Evolutionary conservation across 2,329 filamentous ascomycete species (phyloP).

Genomic region (Bipolaris victoriae): DNA sequence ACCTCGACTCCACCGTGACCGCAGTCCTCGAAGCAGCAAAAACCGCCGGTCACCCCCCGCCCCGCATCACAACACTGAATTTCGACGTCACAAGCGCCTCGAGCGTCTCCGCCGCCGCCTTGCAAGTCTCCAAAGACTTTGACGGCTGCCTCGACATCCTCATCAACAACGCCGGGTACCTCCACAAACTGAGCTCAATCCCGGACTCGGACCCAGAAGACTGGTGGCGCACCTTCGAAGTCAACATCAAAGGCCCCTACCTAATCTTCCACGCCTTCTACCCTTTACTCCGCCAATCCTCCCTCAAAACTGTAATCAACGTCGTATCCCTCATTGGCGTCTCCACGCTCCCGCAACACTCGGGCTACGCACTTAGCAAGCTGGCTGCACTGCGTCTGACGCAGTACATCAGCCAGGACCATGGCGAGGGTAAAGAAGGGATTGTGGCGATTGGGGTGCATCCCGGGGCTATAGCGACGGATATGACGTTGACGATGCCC

Average conservation of each 20-base stretch:
- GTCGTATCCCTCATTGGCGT: slow-evolving; percentile 54
- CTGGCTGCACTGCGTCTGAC: slow-evolving; percentile 58
- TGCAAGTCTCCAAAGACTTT: slow-evolving; percentile 32
- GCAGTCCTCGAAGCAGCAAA: slow-evolving; percentile 48
- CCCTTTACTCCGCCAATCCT: slow-evolving; percentile 49
- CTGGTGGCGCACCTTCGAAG: slow-evolving; percentile 54
- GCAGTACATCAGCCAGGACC: slow-evolving; percentile 56
- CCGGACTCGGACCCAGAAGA: slow-evolving; percentile 46
- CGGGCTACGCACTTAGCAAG: slow-evolving; percentile 57
- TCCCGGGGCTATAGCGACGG: slow-evolving; percentile 32
- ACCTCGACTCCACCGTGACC: slow-evolving; percentile 44
- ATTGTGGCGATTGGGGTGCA: slow-evolving; percentile 32
- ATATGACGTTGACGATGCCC: slow-evolving; percentile 17
- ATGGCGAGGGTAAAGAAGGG: slow-evolving; percentile 23
- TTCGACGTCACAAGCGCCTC: slow-evolving; percentile 48
- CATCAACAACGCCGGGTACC: slow-evolving; percentile 56
- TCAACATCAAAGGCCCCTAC: slow-evolving; percentile 59
- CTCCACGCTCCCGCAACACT: background rate
- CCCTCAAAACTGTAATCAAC: slow-evolving; percentile 50
- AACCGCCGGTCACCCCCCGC: slow-evolving; percentile 40
- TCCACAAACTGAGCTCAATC: slow-evolving; percentile 39
- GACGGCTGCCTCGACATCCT: slow-evolving; percentile 51
- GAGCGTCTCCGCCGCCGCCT: too few species aligned
- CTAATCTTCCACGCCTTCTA: slow-evolving; percentile 55
- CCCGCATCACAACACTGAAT: slow-evolving; percentile 48